These are phyloP conservation scores for Tricholoma sp. DNA, from an alignment of 768 basidiomycete genomes.

Conservation along the genomic window DNA sequence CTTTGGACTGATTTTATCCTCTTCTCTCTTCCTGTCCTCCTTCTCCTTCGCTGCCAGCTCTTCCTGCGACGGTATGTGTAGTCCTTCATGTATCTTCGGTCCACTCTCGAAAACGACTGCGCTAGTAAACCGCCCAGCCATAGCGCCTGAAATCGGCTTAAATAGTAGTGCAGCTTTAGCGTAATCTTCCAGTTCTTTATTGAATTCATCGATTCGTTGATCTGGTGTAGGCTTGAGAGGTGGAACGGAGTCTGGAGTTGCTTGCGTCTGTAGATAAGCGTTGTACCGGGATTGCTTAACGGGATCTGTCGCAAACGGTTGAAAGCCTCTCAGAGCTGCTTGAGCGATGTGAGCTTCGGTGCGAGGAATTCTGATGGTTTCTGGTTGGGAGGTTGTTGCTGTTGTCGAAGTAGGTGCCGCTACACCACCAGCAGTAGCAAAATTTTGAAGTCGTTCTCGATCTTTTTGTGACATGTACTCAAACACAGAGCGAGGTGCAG, in stretches of 20 bases:
- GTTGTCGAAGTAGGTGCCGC: conserved; percentile 16
- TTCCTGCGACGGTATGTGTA: conserved; percentile 53
- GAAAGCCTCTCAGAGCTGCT: conserved; percentile 84
- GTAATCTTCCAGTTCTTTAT: conserved; percentile 82
- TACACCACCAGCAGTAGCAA: conserved; percentile 31
- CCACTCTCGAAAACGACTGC: conserved; percentile 68
- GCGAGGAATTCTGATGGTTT: conserved; percentile 40
- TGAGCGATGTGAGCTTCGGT: conserved; percentile 77
- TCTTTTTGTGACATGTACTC: conserved; percentile 94
- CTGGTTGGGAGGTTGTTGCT: conserved; percentile 15
- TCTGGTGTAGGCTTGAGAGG: conserved; percentile 48
- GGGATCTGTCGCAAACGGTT: conserved; percentile 77
- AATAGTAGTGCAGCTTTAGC: conserved; percentile 85
- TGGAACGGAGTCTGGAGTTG: conserved; percentile 38
- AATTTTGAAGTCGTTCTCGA: conserved; percentile 72
- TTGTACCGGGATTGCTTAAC: conserved; percentile 82
- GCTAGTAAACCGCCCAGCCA: conserved; percentile 92
- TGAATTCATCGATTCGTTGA: conserved; percentile 65
- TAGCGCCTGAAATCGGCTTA: conserved; percentile 86
- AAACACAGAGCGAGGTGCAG: conserved; percentile 79
- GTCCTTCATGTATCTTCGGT: conserved; percentile 58
- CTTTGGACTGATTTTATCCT: conserved; percentile 68
- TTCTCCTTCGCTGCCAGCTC: conserved; percentile 40
- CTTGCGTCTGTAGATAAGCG: conserved; percentile 74
- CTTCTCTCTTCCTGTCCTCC: conserved; percentile 35